Conservation (phyloP, 805 yeast species). For the Candida boleticola region DNA sequence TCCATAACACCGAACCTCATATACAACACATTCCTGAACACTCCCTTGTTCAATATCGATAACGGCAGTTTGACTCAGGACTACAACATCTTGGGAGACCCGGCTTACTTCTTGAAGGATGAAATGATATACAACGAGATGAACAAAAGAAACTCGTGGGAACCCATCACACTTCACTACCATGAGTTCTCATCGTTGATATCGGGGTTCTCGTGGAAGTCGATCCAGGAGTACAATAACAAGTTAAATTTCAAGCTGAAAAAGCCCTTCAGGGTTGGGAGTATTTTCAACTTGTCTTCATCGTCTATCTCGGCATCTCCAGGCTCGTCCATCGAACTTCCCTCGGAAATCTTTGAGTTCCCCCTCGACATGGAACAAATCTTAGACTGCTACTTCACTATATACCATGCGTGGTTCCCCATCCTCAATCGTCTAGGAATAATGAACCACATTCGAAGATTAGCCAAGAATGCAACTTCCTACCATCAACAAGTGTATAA, state of each 20-base stretch:
- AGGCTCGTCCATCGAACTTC: conserved; percentile 12
- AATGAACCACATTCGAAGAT: conserved; percentile 8
- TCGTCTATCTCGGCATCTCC: conserved; percentile 8
- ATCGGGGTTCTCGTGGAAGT: conserved; percentile 18
- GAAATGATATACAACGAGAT: conserved; percentile 10
- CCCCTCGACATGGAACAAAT: conserved; percentile 12
- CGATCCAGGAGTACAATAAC: conserved; percentile 16
- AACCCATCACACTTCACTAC: conserved; percentile 19
- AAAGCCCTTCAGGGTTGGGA: conserved; percentile 24
- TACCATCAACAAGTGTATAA: neutral
- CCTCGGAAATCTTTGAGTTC: conserved; percentile 17
- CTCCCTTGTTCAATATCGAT: conserved; percentile 4
- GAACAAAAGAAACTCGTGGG: conserved; percentile 8
- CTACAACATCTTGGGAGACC: conserved; percentile 11
- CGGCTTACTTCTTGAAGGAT: conserved; percentile 14
- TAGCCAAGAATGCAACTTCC: neutral
- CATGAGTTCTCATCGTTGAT: conserved; percentile 19
- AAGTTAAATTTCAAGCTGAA: conserved; percentile 7
- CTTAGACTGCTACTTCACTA: conserved; percentile 17
- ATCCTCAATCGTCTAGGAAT: conserved; percentile 18
- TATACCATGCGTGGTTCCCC: conserved; percentile 21
- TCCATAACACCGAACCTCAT: neutral
- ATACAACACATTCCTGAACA: conserved; percentile 1
- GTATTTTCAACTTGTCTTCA: conserved; percentile 20
- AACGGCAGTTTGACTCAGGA: neutral